Percentiles rank a stretch among this genome's conserved stretches.
phyloP scores from a whole-genome alignment of 345 rosid species.

The Dimocarpus longan region DNA sequence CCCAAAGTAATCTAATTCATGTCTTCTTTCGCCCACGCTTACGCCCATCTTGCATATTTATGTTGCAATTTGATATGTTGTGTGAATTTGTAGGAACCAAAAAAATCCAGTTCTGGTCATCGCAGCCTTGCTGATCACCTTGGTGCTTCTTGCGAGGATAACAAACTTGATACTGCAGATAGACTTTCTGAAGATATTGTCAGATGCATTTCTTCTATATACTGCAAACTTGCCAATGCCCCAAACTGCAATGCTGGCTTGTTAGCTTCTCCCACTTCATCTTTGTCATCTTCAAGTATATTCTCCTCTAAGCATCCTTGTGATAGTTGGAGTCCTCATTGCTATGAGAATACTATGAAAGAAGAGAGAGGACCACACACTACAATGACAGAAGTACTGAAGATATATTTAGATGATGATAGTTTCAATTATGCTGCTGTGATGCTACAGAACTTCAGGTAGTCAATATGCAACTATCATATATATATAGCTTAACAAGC shows the following conservation, averaged over 20 bases:
- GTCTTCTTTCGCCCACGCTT: not conserved
- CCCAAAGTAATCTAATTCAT: not conserved
- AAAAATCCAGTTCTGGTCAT: constrained; percentile 44
- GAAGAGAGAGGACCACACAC: constrained; percentile 46
- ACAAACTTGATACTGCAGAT: constrained; percentile 47
- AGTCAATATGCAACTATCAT: constrained; percentile 15
- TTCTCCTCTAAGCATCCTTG: constrained; percentile 66
- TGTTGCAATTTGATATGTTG: not conserved
- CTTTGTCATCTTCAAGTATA: constrained; percentile 72
- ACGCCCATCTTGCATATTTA: not conserved
- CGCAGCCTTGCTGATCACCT: constrained; percentile 82
- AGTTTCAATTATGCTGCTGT: constrained; percentile 59
- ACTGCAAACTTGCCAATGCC: constrained; percentile 62
- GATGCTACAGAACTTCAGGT: constrained; percentile 81
- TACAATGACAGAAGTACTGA: constrained; percentile 56
- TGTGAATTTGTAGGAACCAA: constrained; percentile 43
- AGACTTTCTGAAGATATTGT: constrained; percentile 75
- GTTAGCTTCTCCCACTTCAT: constrained; percentile 66
- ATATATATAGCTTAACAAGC: constrained; percentile 6
- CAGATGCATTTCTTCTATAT: constrained; percentile 81
- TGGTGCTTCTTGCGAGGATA: constrained; percentile 42
- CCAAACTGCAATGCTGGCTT: constrained; percentile 33
- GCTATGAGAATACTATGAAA: constrained; percentile 51
- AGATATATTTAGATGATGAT: constrained; percentile 56
- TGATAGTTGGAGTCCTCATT: constrained; percentile 62